phyloP scores from a whole-genome alignment of 2,329 filamentous ascomycete species.

The Penicillium aurantiogriseum region DNA sequence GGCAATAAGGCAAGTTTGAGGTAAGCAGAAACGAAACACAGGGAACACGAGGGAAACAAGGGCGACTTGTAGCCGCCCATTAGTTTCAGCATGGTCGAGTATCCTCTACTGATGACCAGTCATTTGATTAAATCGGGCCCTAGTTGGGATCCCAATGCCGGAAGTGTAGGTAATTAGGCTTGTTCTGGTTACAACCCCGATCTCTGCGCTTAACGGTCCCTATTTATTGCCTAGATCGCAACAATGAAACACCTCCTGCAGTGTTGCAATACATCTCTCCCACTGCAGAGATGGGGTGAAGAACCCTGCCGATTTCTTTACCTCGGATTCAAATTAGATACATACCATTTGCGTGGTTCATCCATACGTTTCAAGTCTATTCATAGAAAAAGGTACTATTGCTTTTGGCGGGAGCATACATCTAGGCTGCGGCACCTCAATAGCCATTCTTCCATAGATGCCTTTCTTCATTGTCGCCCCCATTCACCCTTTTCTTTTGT shows the following conservation, averaged over 20 bases:
- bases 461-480: neutral
- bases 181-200: constrained; percentile 6
- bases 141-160: constrained; percentile 7
- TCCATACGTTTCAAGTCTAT: constrained; percentile 12
- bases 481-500: constrained; percentile 14
- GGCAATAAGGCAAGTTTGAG: neutral
- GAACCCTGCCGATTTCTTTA: neutral
- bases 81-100: constrained; percentile 17
- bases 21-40: neutral
- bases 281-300: neutral
- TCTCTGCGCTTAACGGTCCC: constrained; percentile 14
- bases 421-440: neutral
- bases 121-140: neutral
- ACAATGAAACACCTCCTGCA: constrained; percentile 16
- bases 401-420: neutral
- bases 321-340: neutral
- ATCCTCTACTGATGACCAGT: constrained; percentile 13
- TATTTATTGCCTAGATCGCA: neutral
- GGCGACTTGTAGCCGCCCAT: constrained; percentile 2
- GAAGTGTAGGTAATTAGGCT: neutral
- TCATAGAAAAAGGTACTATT: constrained; percentile 1
- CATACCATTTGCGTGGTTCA: neutral
- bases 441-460: constrained; percentile 8
- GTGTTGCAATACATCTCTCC: neutral
- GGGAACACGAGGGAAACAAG: neutral